Conservation (phyloP, 768 basidiomycete genomes). For the Lenzites betulinus region DNA sequence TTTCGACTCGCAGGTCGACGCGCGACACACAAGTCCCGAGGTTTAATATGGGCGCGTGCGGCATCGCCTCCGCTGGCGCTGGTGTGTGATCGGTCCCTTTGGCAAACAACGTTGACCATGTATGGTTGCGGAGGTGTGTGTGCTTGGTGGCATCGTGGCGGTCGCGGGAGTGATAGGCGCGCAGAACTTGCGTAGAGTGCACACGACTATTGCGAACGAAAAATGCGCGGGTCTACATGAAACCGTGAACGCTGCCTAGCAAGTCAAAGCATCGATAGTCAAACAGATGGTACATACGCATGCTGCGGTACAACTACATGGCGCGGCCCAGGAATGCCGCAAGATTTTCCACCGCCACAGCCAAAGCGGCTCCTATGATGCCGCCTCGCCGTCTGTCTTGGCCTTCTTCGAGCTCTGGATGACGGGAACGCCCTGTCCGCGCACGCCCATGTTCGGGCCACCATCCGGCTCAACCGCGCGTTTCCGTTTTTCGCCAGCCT, state of each 20-base stretch:
- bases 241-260: not conserved
- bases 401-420: conserved; percentile 43
- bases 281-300: conserved; percentile 5
- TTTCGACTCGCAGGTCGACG: not conserved
- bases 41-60: not conserved
- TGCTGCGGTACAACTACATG: conserved; percentile 11
- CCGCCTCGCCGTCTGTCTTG: conserved; percentile 39
- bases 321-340: not conserved
- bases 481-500: conserved; percentile 74
- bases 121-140: not conserved
- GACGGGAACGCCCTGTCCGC: conserved; percentile 61
- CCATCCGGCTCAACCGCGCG: conserved; percentile 78
- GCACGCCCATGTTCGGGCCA: conserved; percentile 64
- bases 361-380: conserved; percentile 3
- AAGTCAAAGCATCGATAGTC: conserved; percentile 1
- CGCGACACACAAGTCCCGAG: too few relatives aligned
- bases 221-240: not conserved
- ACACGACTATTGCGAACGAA: not conserved
- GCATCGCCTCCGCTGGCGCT: not conserved
- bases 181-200: not conserved
- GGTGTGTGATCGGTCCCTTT: not conserved
- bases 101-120: not conserved
- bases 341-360: not conserved
- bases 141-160: not conserved
- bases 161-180: not conserved